These are phyloP conservation scores for Neonectria punicea DNA, from an alignment of 2,329 filamentous ascomycete species.

Conservation along the genomic window DNA sequence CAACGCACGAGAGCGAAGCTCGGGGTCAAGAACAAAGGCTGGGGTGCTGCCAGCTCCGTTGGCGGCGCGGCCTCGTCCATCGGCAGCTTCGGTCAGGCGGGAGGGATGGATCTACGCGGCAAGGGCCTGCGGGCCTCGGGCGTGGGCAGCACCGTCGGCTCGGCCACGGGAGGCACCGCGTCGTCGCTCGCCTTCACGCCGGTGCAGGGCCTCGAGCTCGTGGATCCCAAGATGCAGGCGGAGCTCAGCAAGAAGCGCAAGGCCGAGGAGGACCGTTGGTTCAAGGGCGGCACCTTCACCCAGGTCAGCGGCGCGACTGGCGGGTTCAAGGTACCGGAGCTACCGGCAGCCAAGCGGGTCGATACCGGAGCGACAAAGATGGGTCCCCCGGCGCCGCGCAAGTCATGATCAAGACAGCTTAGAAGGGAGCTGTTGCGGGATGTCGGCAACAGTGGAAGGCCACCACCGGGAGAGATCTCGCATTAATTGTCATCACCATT, in stretches of 20 bases:
- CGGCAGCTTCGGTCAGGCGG: constrained; percentile 77
- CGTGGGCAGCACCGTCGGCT: constrained; percentile 76
- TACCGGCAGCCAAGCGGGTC: constrained; percentile 79
- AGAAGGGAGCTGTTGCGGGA: not conserved
- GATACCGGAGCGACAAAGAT: constrained; percentile 51
- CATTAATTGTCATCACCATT: not conserved
- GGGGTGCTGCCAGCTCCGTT: constrained; percentile 78
- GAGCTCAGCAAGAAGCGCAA: constrained; percentile 91
- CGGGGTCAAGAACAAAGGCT: constrained; percentile 94
- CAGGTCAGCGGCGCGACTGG: constrained; percentile 72
- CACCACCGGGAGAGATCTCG: not conserved
- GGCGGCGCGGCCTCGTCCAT: constrained; percentile 82
- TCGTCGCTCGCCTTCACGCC: constrained; percentile 94
- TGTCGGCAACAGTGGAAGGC: not conserved
- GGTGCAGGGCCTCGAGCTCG: constrained; percentile 92
- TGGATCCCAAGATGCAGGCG: constrained; percentile 90
- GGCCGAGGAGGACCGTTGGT: constrained; percentile 95
- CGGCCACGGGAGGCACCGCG: constrained; percentile 77
- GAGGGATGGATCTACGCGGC: constrained; percentile 76
- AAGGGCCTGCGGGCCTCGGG: constrained; percentile 85
- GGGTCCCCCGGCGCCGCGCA: constrained; percentile 47
- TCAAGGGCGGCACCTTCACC: constrained; percentile 97
- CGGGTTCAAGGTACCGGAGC: constrained; percentile 84
- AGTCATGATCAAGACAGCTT: constrained; percentile 23
- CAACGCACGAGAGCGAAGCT: constrained; percentile 93